A percentile compares a stretch with the other conserved stretches of the same genome.
Conservation (phyloP, 495 filamentous ascomycete species). For the Podospora comata region DNA sequence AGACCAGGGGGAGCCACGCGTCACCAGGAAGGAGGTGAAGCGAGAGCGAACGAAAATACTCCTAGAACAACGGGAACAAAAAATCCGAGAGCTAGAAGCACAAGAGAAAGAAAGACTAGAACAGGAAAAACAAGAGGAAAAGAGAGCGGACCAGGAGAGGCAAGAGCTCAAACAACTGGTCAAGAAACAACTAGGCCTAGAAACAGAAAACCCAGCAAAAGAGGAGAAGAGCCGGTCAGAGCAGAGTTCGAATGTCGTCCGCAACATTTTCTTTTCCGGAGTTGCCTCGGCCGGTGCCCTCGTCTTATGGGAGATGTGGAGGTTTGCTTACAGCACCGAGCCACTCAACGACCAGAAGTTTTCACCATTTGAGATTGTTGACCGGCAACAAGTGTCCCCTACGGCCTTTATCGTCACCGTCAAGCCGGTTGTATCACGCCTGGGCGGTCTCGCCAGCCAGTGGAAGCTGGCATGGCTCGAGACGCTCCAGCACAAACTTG, state of each 20-base stretch:
- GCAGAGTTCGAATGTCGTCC: not conserved
- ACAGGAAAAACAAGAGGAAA: too few species aligned
- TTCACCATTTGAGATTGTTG: slow-evolving; percentile 60
- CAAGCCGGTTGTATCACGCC: slow-evolving; percentile 31
- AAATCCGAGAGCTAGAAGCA: too few species aligned
- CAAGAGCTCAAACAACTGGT: too few species aligned
- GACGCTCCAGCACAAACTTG: not conserved
- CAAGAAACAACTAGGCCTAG: too few species aligned
- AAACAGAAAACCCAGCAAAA: not conserved
- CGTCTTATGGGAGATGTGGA: not conserved
- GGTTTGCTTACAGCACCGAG: slow-evolving; percentile 5
- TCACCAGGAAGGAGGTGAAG: not conserved
- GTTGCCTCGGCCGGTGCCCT: too few species aligned
- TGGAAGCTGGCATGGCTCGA: not conserved
- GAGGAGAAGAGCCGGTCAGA: not conserved
- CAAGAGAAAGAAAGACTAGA: too few species aligned
- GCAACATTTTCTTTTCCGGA: too few species aligned
- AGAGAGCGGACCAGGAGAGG: too few species aligned
- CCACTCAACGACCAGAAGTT: slow-evolving; percentile 52
- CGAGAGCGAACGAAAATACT: not conserved
- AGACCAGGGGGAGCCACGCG: not conserved
- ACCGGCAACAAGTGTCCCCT: slow-evolving; percentile 65
- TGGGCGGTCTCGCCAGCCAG: not conserved
- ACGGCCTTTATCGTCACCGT: slow-evolving; percentile 75
- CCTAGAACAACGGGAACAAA: too few species aligned